Evolutionary conservation across 768 basidiomycete species (phyloP).

Genomic region (Trametes maxima): DNA sequence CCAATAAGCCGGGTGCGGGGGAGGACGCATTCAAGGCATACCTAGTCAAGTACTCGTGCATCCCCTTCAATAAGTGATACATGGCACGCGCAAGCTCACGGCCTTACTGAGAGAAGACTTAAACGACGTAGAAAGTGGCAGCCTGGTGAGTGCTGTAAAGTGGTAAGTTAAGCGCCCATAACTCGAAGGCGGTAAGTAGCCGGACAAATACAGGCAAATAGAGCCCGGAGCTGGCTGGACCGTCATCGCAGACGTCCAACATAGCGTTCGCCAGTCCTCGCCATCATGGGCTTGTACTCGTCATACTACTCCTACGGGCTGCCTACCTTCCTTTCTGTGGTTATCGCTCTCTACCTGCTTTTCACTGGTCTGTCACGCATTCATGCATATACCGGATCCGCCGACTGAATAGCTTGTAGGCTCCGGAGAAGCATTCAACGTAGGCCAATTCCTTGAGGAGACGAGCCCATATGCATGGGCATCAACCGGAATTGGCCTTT

Average conservation of each 20-base stretch:
- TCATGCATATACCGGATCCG: not conserved
- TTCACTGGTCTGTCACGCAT: slow-evolving; percentile 70
- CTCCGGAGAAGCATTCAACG: slow-evolving; percentile 91
- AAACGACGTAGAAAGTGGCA: not conserved
- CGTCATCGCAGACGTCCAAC: slow-evolving; percentile 19
- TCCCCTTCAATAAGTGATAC: slow-evolving; percentile 93
- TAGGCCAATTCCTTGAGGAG: slow-evolving; percentile 92
- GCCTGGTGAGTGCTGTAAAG: no score
- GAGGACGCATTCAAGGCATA: slow-evolving; percentile 30
- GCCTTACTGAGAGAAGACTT: not conserved
- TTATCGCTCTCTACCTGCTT: slow-evolving; percentile 83
- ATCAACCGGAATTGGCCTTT: slow-evolving; percentile 86
- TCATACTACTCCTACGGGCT: slow-evolving; percentile 70
- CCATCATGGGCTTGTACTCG: slow-evolving; percentile 37
- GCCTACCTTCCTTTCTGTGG: slow-evolving; percentile 59
- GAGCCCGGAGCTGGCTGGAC: slow-evolving; percentile 1
- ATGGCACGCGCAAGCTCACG: slow-evolving; percentile 40
- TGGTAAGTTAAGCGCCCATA: slow-evolving; percentile 6
- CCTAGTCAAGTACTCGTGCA: slow-evolving; percentile 90
- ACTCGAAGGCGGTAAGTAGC: slow-evolving; percentile 10
- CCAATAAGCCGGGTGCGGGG: not conserved
- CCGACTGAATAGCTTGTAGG: slow-evolving; percentile 43
- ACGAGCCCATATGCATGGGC: slow-evolving; percentile 94
- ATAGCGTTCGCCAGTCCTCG: slow-evolving; percentile 14
- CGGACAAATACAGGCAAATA: slow-evolving; percentile 11